These are phyloP conservation scores for Gamsiella multidivaricata DNA, from an alignment of 192 early-diverging fungal genomes.

Conservation along the genomic window DNA sequence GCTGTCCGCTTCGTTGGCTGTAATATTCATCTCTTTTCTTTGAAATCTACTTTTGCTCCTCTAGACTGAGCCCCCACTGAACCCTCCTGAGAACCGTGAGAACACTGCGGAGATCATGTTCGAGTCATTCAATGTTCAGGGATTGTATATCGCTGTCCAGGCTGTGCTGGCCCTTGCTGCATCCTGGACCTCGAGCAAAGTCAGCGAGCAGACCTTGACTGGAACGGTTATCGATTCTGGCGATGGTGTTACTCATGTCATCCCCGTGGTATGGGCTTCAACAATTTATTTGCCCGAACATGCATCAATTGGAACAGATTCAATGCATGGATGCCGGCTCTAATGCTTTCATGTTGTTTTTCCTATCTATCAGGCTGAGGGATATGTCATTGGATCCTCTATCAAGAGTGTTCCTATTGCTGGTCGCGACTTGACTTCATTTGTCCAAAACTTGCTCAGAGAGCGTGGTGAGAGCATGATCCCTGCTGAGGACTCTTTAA, in stretches of 20 bases:
- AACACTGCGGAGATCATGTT: constrained; percentile 99
- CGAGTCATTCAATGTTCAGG: constrained; percentile 98
- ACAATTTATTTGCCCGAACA: neutral
- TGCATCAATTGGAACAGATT: constrained; percentile 2
- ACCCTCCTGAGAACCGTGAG: constrained; percentile 98
- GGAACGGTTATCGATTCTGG: constrained; percentile 99
- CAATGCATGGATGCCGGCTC: neutral
- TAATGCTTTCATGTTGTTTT: neutral
- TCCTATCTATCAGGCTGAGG: constrained; percentile 78
- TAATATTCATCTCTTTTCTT: neutral
- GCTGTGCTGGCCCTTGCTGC: constrained; percentile 98
- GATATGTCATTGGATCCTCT: constrained; percentile 97
- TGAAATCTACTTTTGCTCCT: neutral
- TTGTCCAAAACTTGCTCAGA: constrained; percentile 97
- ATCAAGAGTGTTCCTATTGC: constrained; percentile 99
- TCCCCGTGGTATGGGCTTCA: constrained; percentile 84
- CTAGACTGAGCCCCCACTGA: constrained; percentile 97
- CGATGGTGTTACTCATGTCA: constrained; percentile 99
- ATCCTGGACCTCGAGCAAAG: constrained; percentile 90
- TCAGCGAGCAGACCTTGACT: constrained; percentile 88
- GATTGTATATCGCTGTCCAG: constrained; percentile 99
- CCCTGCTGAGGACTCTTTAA: constrained; percentile 96
- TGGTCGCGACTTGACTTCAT: constrained; percentile 96
- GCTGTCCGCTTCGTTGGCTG: too few species aligned
- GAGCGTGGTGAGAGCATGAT: constrained; percentile 95